Evolutionary conservation across 768 basidiomycete species (phyloP).

Genomic region (Tubosaeta brunneosetosa): DNA sequence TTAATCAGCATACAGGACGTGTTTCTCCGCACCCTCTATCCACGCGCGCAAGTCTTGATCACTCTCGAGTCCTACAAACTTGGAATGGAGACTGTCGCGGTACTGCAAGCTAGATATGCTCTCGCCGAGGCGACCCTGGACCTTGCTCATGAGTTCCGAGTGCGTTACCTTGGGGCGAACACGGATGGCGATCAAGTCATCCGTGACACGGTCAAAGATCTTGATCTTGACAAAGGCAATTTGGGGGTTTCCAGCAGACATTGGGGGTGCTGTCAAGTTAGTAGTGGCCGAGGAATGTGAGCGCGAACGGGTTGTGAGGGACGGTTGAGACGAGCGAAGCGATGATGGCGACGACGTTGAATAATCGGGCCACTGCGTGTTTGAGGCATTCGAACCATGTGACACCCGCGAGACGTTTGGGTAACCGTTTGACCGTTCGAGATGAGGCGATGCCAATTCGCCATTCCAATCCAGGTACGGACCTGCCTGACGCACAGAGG

Average conservation of each 20-base stretch:
- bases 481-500: conserved; percentile 36
- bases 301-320: conserved; percentile 48
- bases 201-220: conserved; percentile 88
- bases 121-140: conserved; percentile 77
- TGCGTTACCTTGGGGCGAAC: conserved; percentile 91
- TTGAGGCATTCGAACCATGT: conserved; percentile 26
- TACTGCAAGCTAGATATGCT: conserved; percentile 69
- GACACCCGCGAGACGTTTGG: conserved; percentile 25
- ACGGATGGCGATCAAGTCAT: conserved; percentile 95
- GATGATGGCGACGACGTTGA: conserved; percentile 44
- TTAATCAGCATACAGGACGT: conserved; percentile 77
- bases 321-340: conserved; percentile 48
- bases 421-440: conserved; percentile 30
- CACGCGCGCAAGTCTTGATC: conserved; percentile 66
- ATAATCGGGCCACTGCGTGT: conserved; percentile 25
- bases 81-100: conserved; percentile 65
- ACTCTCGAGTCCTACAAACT: conserved; percentile 56
- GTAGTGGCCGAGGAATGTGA: conserved; percentile 50
- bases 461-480: conserved; percentile 31
- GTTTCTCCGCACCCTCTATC: conserved; percentile 77
- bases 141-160: conserved; percentile 85
- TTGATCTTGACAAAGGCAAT: conserved; percentile 97
- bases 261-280: conserved; percentile 61
- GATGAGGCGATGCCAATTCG: conserved; percentile 29
- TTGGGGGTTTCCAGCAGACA: conserved; percentile 74